Evolutionary conservation across 805 yeast genomes (phyloP).

Genomic region (Cyberlindnera mrakii): DNA sequence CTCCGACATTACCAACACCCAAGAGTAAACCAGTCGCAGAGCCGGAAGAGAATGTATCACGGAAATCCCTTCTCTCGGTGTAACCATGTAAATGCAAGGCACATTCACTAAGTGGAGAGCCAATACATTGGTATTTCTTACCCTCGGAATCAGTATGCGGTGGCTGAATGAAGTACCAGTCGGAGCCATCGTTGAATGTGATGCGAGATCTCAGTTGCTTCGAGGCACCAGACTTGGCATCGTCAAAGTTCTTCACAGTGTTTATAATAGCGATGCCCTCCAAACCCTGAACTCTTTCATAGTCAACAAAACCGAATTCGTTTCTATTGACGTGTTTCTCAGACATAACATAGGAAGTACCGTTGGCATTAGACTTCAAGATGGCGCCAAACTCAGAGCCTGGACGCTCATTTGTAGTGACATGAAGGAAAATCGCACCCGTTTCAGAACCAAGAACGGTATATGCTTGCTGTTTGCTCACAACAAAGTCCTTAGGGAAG

Average conservation of each 20-base stretch:
- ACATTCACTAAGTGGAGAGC: constrained; percentile 50
- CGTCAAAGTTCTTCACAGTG: constrained; percentile 50
- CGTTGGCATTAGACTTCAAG: constrained; percentile 85
- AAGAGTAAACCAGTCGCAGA: constrained; percentile 85
- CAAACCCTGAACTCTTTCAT: constrained; percentile 72
- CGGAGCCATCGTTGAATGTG: constrained; percentile 87
- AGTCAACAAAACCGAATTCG: constrained; percentile 72
- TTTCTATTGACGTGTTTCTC: constrained; percentile 76
- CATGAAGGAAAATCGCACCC: constrained; percentile 74
- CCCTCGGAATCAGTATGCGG: constrained; percentile 64
- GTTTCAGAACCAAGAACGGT: constrained; percentile 74
- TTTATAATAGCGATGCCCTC: constrained; percentile 83
- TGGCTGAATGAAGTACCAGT: constrained; percentile 69
- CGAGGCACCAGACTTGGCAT: constrained; percentile 34
- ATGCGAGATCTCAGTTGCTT: constrained; percentile 67
- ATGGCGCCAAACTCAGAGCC: constrained; percentile 69
- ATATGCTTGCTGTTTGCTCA: constrained; percentile 64
- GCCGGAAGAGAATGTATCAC: constrained; percentile 83
- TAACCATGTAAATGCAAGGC: constrained; percentile 84
- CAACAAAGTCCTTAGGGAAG: constrained; percentile 62
- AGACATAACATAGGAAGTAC: constrained; percentile 75
- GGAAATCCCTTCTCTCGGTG: constrained; percentile 76
- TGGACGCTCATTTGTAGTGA: constrained; percentile 51
- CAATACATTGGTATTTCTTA: constrained; percentile 46
- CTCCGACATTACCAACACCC: constrained; percentile 89